These are phyloP conservation scores for Pleodorina starrii DNA, from an alignment of 139 green algal species.

Conservation along the genomic window DNA sequence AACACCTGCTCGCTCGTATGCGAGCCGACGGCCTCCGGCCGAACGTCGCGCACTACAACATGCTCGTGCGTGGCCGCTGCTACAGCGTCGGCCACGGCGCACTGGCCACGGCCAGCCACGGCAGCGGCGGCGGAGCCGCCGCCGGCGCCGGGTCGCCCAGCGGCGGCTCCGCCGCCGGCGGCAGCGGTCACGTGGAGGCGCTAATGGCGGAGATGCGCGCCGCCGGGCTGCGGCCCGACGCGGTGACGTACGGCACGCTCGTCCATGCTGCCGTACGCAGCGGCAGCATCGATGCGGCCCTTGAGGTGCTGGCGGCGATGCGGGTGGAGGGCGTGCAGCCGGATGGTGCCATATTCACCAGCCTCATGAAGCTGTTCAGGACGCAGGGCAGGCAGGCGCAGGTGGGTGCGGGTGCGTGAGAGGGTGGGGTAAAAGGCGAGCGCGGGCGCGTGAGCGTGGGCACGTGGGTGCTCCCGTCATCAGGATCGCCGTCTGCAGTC, in stretches of 20 bases:
- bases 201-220: conserved; percentile 40
- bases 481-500: no score
- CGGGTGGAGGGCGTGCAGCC: conserved; percentile 51
- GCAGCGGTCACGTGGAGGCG: conserved; percentile 4
- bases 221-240: conserved; percentile 8
- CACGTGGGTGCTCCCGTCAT: no score
- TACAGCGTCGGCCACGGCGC: not conserved
- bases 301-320: conserved; percentile 56
- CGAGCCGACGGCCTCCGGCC: not conserved
- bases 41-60: conserved; percentile 45
- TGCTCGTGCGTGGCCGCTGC: conserved; percentile 37
- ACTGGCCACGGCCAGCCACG: not conserved
- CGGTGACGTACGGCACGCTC: conserved; percentile 67
- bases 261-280: conserved; percentile 59
- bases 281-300: conserved; percentile 49
- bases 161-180: not conserved
- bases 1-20: conserved; percentile 33
- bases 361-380: conserved; percentile 59
- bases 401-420: not conserved
- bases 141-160: no score
- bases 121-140: not conserved
- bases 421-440: no score
- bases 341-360: conserved; percentile 66
- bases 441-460: no score
- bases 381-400: conserved; percentile 22